Conservation (phyloP, 208 protist genomes). For the Trypanosoma mega region DNA sequence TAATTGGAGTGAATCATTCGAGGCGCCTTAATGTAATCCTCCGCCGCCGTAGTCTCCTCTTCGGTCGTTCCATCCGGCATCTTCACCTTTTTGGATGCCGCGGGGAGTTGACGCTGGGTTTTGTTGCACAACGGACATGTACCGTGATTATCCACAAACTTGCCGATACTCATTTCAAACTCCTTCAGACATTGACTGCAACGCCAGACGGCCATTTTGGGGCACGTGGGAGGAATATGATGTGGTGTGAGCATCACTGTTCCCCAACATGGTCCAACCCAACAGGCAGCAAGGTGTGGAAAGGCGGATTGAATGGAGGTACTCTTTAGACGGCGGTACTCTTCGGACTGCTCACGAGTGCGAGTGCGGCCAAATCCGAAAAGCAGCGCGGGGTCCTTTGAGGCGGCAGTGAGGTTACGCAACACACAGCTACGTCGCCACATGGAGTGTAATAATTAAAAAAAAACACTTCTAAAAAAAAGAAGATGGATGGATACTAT, state of each 20-base stretch:
- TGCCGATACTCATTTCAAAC: conserved; percentile 75
- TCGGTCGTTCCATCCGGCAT: background rate
- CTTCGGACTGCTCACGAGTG: conserved; percentile 44
- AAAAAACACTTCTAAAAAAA: conserved; percentile 3
- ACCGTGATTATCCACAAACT: conserved; percentile 70
- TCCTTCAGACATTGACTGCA: conserved; percentile 77
- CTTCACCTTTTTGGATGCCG: conserved; percentile 13
- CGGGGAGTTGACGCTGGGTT: conserved; percentile 48
- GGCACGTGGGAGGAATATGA: conserved; percentile 62
- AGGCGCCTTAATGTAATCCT: conserved; percentile 57
- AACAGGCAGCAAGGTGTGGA: conserved; percentile 83
- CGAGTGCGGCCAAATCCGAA: conserved; percentile 53
- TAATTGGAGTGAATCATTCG: conserved; percentile 89
- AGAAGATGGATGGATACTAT: too few species aligned
- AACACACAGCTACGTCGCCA: conserved; percentile 23
- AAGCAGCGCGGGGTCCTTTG: conserved; percentile 44
- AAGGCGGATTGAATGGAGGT: conserved; percentile 73
- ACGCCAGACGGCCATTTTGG: conserved; percentile 79
- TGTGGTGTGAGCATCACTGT: conserved; percentile 81
- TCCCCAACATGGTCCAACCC: conserved; percentile 87
- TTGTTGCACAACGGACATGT: conserved; percentile 82
- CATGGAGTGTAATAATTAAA: conserved; percentile 24
- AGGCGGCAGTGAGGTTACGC: conserved; percentile 8
- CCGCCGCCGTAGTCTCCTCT: conserved; percentile 17
- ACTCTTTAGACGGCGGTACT: conserved; percentile 61